Percentiles rank a stretch among this genome's conserved stretches.
phyloP scores from a whole-genome alignment of 1,139 yeast genomes.

The Pichiaceae sp. region DNA sequence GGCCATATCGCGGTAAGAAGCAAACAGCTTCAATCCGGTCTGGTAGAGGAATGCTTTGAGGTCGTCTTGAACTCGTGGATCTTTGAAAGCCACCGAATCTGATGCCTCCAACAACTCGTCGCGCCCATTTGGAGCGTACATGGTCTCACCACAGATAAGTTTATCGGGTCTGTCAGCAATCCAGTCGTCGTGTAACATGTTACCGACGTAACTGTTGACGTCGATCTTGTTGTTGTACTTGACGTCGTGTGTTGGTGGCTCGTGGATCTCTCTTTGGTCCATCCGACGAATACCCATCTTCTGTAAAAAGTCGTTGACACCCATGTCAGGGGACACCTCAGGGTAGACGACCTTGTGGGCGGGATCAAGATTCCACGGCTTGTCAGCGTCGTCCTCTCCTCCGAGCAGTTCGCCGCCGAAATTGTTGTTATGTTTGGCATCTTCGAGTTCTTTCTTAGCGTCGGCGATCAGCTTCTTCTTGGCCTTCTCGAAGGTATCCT shows the following conservation, averaged over 20 bases:
- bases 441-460: neutral
- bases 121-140: neutral
- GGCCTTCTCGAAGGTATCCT: constrained; percentile 2
- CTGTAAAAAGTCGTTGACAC: neutral
- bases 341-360: neutral
- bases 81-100: neutral
- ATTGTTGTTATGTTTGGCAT: neutral
- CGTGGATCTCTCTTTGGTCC: neutral
- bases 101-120: neutral
- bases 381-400: neutral
- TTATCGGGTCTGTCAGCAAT: neutral
- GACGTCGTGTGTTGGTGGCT: neutral
- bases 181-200: neutral
- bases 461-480: neutral
- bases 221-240: neutral
- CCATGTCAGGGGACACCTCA: neutral
- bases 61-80: neutral
- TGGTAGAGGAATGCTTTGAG: neutral
- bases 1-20: neutral
- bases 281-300: neutral
- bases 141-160: neutral
- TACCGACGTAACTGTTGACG: neutral
- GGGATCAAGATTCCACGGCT: neutral
- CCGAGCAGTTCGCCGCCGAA: neutral
- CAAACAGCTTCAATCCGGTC: neutral